phyloP scores from a whole-genome alignment of 768 basidiomycete species.

The Ramaria rubella region DNA sequence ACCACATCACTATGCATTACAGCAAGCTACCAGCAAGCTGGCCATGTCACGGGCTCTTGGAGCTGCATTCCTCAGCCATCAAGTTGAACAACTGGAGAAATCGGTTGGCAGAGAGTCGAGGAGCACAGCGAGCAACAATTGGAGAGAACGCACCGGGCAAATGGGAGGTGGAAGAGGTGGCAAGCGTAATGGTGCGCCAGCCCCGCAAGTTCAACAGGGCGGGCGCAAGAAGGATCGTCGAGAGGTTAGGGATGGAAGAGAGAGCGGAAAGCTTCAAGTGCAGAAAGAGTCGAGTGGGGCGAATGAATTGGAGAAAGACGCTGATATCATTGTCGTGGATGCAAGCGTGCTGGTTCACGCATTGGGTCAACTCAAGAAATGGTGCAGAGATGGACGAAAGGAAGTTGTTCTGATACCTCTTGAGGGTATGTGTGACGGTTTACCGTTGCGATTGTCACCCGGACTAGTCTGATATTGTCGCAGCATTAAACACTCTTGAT shows the following conservation, averaged over 20 bases:
- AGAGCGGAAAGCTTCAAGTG: neutral
- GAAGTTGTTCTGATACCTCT: conserved; percentile 81
- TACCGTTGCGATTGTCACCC: neutral
- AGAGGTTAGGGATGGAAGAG: neutral
- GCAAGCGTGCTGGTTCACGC: conserved; percentile 78
- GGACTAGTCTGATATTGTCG: neutral
- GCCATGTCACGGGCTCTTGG: conserved; percentile 86
- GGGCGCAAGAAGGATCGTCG: conserved; percentile 6
- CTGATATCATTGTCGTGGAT: conserved; percentile 71
- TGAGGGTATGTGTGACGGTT: conserved; percentile 59
- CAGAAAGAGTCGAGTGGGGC: conserved; percentile 11
- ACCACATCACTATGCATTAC: neutral
- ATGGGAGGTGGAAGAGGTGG: conserved; percentile 11
- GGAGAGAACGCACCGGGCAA: conserved; percentile 4
- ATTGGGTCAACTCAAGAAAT: conserved; percentile 70
- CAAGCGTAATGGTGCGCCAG: conserved; percentile 9
- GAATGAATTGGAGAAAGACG: conserved; percentile 44
- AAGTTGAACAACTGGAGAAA: conserved; percentile 84
- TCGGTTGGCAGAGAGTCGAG: conserved; percentile 34
- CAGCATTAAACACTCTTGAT: conserved; percentile 88
- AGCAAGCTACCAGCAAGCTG: conserved; percentile 41
- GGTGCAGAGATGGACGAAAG: conserved; percentile 70
- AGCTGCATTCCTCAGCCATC: conserved; percentile 80
- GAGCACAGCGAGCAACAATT: conserved; percentile 3
- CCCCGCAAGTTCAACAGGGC: neutral